A percentile compares a stretch with the other conserved stretches of the same genome.
Evolutionary conservation across 1,284 basidiomycete species (phyloP).

Genomic region (Ceratobasidium sp.): DNA sequence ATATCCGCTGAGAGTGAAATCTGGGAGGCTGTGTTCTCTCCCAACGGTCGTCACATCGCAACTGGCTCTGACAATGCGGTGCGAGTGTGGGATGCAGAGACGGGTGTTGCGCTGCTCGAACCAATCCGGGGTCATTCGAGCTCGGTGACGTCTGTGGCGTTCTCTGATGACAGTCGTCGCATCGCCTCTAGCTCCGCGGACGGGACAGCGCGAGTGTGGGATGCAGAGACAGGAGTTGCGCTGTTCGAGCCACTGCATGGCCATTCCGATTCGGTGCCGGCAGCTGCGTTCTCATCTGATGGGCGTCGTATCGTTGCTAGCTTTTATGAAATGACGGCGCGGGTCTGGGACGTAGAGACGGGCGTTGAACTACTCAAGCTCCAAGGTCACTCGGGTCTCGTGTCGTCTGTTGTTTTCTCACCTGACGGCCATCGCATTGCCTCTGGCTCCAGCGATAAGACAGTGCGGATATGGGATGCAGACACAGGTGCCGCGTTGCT

Average conservation of each 20-base stretch:
- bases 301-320: slow-evolving; percentile 31
- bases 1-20: background rate
- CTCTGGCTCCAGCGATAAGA: no score
- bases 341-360: slow-evolving; percentile 42
- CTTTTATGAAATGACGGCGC: slow-evolving; percentile 34
- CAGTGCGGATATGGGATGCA: no score
- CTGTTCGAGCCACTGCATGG: background rate
- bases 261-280: background rate
- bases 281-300: slow-evolving; percentile 39
- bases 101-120: no score
- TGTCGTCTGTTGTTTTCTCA: slow-evolving; percentile 37
- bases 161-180: no score
- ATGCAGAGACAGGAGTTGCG: slow-evolving; percentile 32
- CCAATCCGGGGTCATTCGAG: no score
- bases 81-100: no score
- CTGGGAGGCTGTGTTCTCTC: background rate
- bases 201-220: no score
- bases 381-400: slow-evolving; percentile 52
- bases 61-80: no score
- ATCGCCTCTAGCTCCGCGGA: no score
- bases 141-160: no score
- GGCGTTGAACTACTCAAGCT: background rate
- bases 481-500: no score
- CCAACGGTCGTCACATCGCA: no score
- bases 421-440: background rate